Conservation (phyloP, 768 basidiomycete species). For the Boletus pseudo-olivaceus region DNA sequence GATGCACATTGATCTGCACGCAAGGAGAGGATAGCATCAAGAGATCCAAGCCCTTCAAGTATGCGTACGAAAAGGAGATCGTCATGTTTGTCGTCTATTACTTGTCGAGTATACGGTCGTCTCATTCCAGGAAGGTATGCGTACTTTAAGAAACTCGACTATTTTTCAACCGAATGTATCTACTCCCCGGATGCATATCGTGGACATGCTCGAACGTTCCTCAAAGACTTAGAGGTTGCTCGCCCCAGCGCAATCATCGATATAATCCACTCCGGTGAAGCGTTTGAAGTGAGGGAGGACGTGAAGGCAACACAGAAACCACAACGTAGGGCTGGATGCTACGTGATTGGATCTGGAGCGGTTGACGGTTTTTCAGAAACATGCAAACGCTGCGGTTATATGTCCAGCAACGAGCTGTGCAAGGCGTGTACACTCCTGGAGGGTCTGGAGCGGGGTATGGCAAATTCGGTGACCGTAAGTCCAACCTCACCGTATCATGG, state of each 20-base stretch:
- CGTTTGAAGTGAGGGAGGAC: constrained; percentile 81
- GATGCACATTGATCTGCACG: constrained; percentile 94
- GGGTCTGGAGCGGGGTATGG: constrained; percentile 84
- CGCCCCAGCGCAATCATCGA: constrained; percentile 96
- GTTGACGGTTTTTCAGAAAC: constrained; percentile 53
- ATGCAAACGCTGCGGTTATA: constrained; percentile 90
- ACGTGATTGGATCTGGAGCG: not conserved
- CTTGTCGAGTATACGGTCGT: constrained; percentile 1
- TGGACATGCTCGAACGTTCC: constrained; percentile 89
- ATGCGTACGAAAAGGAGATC: constrained; percentile 99
- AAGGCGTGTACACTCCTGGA: constrained; percentile 91
- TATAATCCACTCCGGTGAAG: constrained; percentile 95
- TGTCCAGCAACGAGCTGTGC: constrained; percentile 95
- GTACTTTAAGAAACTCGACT: constrained; percentile 98
- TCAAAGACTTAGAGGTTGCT: constrained; percentile 93
- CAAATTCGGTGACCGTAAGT: constrained; percentile 57
- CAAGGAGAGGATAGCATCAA: constrained; percentile 96
- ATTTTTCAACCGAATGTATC: constrained; percentile 99
- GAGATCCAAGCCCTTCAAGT: constrained; percentile 99
- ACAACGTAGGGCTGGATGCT: constrained; percentile 60
- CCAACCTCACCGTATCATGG: not conserved
- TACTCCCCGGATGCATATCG: constrained; percentile 99
- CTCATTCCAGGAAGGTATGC: constrained; percentile 71
- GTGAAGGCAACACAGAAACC: constrained; percentile 80
- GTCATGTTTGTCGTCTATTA: constrained; percentile 68